Base-by-base conservation (phyloP, 2,329 filamentous ascomycete species). In the Iodosphaeria phyllophila region DNA sequence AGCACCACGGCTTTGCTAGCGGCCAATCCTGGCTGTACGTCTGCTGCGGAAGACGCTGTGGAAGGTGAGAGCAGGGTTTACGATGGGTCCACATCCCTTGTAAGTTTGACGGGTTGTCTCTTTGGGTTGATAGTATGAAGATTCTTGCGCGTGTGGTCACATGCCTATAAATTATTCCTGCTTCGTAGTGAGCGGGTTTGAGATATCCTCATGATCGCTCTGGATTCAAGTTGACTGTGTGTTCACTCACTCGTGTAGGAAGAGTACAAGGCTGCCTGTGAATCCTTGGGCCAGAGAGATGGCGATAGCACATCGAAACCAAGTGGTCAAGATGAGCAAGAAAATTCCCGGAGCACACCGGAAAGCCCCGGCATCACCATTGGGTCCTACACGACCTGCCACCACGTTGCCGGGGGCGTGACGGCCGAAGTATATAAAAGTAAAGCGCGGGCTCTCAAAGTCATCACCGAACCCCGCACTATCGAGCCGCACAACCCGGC, bases 391-490 rank as follows among this genome's bases (percentile, higher is more conserved):
- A 22, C 33, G 11, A 47, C 58, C 30, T 75, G 70, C 40, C 48
- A 51, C 14, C 58, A 60, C 34, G 41, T 74, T n/a, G 56, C 58
- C 22, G 56, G 57, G 33, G 89, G 89, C 12, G 56, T 86, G 8
- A 89, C 82, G 32, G 89, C 86, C 11, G 68, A 74, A 28, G 71
- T 98, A 25, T 95, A 84, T 52, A 74, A 74, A 37, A 71, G 71
- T 20, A 51, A 45, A 13, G 38, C 51, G 26, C 52, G 56, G 11
- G 89, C 86, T 2, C 56, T 98, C 24, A 98, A 98, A 45, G 71
- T 93, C 30, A 92, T 89, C 18, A 71, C 69, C 15, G 73, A 79
- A 16, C 72, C 72, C 18, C 58, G 63, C 27, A 70, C 75, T 51
- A 62, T 72, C 18, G 71, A 77, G 30, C 89, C 89, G 7, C 89